phyloP scores from a whole-genome alignment of 2,329 filamentous ascomycete species.

The Corinectria fuckeliana region DNA sequence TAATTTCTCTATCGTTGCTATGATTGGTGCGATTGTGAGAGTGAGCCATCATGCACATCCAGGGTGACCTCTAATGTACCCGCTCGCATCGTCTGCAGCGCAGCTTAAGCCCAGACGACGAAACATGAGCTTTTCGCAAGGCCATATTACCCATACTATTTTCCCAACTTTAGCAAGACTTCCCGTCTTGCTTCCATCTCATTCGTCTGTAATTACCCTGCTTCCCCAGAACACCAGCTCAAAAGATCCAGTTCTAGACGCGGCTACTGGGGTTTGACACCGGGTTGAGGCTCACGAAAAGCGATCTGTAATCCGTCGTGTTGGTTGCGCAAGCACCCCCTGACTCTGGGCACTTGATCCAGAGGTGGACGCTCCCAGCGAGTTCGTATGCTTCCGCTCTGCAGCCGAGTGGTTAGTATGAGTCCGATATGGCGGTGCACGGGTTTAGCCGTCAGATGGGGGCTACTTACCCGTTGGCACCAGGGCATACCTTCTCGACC shows the following conservation, averaged over 20 bases:
- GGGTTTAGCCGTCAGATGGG: background rate
- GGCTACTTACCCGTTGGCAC: constrained; percentile 43
- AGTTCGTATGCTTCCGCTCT: constrained; percentile 42
- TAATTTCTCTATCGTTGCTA: background rate
- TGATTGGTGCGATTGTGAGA: background rate
- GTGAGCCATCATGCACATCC: background rate
- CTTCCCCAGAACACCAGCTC: background rate
- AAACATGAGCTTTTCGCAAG: background rate
- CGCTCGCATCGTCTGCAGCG: background rate
- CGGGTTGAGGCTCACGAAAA: constrained; percentile 43
- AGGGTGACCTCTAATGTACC: background rate
- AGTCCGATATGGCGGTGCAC: background rate
- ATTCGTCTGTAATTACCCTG: background rate
- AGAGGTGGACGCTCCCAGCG: constrained; percentile 37
- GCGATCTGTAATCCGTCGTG: constrained; percentile 39
- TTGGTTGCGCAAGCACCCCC: constrained; percentile 36
- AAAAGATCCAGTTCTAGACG: background rate
- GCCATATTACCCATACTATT: background rate
- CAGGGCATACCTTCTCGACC: constrained; percentile 53
- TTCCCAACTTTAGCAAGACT: background rate
- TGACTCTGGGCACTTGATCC: constrained; percentile 27
- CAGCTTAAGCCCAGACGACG: background rate
- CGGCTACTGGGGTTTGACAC: constrained; percentile 20
- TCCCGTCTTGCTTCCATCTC: background rate
- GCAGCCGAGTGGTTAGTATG: constrained; percentile 7